These are phyloP conservation scores for Salix exigua DNA, from an alignment of 345 rosid species.

Conservation along the genomic window DNA sequence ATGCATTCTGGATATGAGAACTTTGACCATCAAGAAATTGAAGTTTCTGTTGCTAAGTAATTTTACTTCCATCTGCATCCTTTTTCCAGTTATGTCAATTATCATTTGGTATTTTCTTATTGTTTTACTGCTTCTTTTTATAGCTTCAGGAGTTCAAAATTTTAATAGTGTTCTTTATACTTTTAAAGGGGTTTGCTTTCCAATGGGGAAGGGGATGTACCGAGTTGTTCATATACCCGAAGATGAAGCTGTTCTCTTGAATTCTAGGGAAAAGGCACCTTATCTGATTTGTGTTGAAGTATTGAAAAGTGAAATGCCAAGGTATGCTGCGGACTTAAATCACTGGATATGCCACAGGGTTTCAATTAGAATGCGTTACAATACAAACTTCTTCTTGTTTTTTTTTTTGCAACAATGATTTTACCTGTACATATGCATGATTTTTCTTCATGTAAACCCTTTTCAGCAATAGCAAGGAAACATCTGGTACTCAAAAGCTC, in stretches of 20 bases:
- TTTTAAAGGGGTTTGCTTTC: slow-evolving; percentile 92
- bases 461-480: slow-evolving; percentile 64
- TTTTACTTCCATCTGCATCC: not conserved
- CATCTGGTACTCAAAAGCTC: slow-evolving; percentile 72
- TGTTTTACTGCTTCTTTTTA: not conserved
- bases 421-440: slow-evolving; percentile 16
- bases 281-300: slow-evolving; percentile 87
- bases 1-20: not conserved
- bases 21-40: not conserved
- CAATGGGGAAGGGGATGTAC: slow-evolving; percentile 92
- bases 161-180: slow-evolving; percentile 18
- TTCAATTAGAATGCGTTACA: not conserved
- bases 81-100: not conserved
- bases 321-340: slow-evolving; percentile 40
- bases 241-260: slow-evolving; percentile 95
- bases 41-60: not conserved
- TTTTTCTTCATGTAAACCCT: slow-evolving; percentile 9
- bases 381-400: not conserved
- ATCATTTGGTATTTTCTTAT: not conserved
- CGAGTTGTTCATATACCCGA: slow-evolving; percentile 96
- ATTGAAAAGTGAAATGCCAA: slow-evolving; percentile 72
- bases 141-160: not conserved
- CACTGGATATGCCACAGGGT: not conserved
- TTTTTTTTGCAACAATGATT: not conserved
- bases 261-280: slow-evolving; percentile 99